Conservation (phyloP, 2,329 filamentous ascomycete species). For the Aureobasidium melanogenum region DNA sequence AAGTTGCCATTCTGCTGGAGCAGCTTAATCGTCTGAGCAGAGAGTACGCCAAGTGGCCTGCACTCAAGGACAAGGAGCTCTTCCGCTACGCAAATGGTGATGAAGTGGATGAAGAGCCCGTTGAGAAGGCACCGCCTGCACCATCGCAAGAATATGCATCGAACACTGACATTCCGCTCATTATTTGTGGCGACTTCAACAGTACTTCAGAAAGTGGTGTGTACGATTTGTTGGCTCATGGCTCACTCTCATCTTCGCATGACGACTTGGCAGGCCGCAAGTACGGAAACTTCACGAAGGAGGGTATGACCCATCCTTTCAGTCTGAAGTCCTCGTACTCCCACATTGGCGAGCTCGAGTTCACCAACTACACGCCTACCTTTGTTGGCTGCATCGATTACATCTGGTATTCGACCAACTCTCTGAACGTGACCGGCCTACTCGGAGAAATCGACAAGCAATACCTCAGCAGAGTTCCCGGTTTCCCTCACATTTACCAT, state of each 20-base stretch:
- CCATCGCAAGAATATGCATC: slow-evolving; percentile 81
- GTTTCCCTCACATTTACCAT: slow-evolving; percentile 91
- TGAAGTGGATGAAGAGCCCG: slow-evolving; percentile 38
- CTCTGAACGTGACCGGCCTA: slow-evolving; percentile 71
- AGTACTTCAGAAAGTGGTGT: slow-evolving; percentile 80
- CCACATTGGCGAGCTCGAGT: slow-evolving; percentile 74
- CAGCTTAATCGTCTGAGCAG: slow-evolving; percentile 79
- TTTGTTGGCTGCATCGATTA: slow-evolving; percentile 93
- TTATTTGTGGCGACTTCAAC: slow-evolving; percentile 96
- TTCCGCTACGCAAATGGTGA: slow-evolving; percentile 41
- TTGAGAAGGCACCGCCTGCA: slow-evolving; percentile 45
- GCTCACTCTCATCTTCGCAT: slow-evolving; percentile 69
- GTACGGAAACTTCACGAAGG: slow-evolving; percentile 86
- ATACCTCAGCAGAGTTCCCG: slow-evolving; percentile 77
- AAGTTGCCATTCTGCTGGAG: slow-evolving; percentile 93
- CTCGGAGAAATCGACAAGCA: slow-evolving; percentile 79
- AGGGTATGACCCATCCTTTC: slow-evolving; percentile 92
- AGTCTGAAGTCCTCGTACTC: slow-evolving; percentile 85
- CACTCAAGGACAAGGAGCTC: slow-evolving; percentile 67
- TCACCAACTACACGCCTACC: slow-evolving; percentile 94
- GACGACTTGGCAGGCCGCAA: slow-evolving; percentile 69
- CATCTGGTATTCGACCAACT: slow-evolving; percentile 93
- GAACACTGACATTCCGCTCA: slow-evolving; percentile 77
- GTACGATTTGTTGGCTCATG: slow-evolving; percentile 79
- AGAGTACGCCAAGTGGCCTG: slow-evolving; percentile 68